Evolutionary conservation across 73 alveolate species (phyloP).

Genomic region (Symbiodinium natans): DNA sequence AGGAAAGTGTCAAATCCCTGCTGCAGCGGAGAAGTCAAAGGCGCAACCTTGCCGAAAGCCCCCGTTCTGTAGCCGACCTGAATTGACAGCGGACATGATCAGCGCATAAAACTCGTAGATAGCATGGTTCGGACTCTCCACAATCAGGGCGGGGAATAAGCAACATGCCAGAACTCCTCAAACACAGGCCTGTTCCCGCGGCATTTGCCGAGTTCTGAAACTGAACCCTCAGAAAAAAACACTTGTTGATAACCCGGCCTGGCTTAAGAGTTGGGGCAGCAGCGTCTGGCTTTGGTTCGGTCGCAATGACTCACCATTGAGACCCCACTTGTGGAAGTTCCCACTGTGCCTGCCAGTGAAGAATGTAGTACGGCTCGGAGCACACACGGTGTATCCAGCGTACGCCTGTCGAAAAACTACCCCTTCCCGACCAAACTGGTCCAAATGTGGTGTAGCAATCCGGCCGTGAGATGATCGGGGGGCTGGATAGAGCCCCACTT

Average conservation of each 20-base stretch:
- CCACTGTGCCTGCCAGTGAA: slow-evolving; percentile 71
- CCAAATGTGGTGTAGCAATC: slow-evolving; percentile 61
- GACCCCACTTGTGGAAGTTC: neutral
- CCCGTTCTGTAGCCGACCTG: slow-evolving; percentile 66
- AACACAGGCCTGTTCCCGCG: too few species aligned
- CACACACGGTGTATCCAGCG: slow-evolving; percentile 77
- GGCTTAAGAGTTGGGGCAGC: neutral
- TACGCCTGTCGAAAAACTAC: slow-evolving; percentile 41
- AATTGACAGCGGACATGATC: too few species aligned
- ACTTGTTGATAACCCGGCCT: neutral
- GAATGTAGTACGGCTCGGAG: slow-evolving; percentile 62
- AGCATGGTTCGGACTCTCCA: too few species aligned
- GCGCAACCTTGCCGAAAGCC: slow-evolving; percentile 55
- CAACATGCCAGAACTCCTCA: too few species aligned
- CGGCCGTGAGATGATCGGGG: slow-evolving; percentile 73
- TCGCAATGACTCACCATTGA: neutral
- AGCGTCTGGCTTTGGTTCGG: neutral
- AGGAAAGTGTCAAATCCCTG: slow-evolving; percentile 51
- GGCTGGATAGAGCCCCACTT: slow-evolving; percentile 60
- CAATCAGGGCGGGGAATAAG: too few species aligned
- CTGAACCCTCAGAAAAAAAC: too few species aligned
- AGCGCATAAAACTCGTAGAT: too few species aligned
- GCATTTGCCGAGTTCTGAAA: too few species aligned
- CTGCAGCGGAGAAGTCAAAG: slow-evolving; percentile 37
- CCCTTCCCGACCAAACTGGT: slow-evolving; percentile 76